These are phyloP conservation scores for Cryptococcus depauperatus DNA, from an alignment of 1,284 basidiomycete genomes.

Conservation along the genomic window DNA sequence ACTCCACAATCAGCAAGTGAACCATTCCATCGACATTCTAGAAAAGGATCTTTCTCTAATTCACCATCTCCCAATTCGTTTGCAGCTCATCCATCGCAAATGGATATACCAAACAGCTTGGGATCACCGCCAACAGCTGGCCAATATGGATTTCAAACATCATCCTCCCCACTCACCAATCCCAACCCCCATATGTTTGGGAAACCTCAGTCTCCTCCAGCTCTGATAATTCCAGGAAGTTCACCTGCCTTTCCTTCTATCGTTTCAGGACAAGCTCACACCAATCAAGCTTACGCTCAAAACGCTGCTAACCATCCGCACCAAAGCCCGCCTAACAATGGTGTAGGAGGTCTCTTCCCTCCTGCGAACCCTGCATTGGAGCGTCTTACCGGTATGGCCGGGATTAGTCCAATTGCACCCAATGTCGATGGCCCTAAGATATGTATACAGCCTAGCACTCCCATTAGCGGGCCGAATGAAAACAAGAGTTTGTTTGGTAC, in stretches of 20 bases:
- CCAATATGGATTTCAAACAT: constrained; percentile 14
- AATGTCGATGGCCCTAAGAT: constrained; percentile 45
- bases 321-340: constrained; percentile 2
- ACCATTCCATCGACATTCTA: no score
- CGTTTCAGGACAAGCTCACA: constrained; percentile 13
- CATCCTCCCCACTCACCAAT: constrained; percentile 12
- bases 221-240: constrained; percentile 39
- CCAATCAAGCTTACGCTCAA: neutral
- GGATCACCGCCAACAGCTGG: constrained; percentile 15
- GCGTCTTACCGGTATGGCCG: constrained; percentile 39
- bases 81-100: constrained; percentile 6
- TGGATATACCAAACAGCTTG: constrained; percentile 9
- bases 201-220: constrained; percentile 44
- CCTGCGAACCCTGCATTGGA: constrained; percentile 38
- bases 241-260: constrained; percentile 35
- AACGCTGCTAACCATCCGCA: constrained; percentile 1
- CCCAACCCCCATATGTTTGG: constrained; percentile 31
- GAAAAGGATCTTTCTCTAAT: constrained; percentile 15
- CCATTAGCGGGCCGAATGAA: constrained; percentile 42
- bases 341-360: constrained; percentile 23
- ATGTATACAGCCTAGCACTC: constrained; percentile 45
- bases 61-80: constrained; percentile 26
- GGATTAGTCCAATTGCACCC: constrained; percentile 41
- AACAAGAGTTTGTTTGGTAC: constrained; percentile 40
- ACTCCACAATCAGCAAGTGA: constrained; percentile 3